A percentile compares a stretch with the other conserved stretches of the same genome.
Evolutionary conservation across 2,329 filamentous ascomycete genomes (phyloP).

Genomic region (Apiospora rasikravindrae): DNA sequence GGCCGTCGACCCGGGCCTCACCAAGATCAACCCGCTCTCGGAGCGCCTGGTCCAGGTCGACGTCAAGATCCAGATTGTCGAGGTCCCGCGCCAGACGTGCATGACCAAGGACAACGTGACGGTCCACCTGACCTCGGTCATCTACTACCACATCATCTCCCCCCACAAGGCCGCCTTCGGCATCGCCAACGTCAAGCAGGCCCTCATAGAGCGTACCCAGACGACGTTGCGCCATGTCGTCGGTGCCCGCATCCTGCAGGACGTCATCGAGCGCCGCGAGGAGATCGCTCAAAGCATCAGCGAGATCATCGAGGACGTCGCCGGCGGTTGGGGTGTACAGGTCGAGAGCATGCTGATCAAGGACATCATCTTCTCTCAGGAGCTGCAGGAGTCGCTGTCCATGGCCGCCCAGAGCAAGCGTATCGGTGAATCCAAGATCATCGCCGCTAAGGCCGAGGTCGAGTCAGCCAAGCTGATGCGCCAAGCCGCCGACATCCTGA

Average conservation of each 20-base stretch:
- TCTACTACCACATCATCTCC: constrained; percentile 97
- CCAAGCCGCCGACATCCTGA: constrained; percentile 91
- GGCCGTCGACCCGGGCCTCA: constrained; percentile 93
- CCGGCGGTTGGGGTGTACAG: constrained; percentile 89
- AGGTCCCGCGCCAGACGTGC: constrained; percentile 95
- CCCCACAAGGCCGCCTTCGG: constrained; percentile 98
- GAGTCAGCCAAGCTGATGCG: constrained; percentile 94
- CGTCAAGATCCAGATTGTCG: constrained; percentile 98
- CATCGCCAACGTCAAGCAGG: constrained; percentile 91
- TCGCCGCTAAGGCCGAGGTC: constrained; percentile 95
- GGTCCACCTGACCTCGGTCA: constrained; percentile 90
- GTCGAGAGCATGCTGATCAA: constrained; percentile 99
- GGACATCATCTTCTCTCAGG: constrained; percentile 96
- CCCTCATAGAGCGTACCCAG: constrained; percentile 97
- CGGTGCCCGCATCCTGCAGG: constrained; percentile 91
- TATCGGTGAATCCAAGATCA: constrained; percentile 98
- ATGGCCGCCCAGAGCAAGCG: constrained; percentile 99
- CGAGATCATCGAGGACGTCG: constrained; percentile 97
- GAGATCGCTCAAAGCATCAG: constrained; percentile 94
- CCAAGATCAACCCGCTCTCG: constrained; percentile 95
- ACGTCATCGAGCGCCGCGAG: constrained; percentile 97
- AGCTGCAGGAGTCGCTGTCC: constrained; percentile 92
- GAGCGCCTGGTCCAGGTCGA: constrained; percentile 91
- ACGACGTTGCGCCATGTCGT: constrained; percentile 97
- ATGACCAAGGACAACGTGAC: constrained; percentile 99